phyloP scores from a whole-genome alignment of 2,329 filamentous ascomycete genomes.

The Cladophialophora carrionii region DNA sequence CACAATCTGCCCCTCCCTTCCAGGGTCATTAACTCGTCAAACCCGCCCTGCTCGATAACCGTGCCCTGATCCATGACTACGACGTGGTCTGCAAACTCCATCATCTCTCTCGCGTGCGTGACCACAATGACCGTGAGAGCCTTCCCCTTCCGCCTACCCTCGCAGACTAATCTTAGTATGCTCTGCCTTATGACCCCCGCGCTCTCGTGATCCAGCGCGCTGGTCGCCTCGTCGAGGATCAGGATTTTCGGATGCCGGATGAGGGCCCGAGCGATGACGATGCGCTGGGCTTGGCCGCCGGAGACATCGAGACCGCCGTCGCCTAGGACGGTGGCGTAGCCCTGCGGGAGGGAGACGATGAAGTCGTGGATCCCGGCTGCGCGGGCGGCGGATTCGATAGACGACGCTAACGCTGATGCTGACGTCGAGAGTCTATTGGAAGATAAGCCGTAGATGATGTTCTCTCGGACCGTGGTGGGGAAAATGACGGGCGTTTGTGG shows the following conservation, averaged over 20 bases:
- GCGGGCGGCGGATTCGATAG: constrained; percentile 57
- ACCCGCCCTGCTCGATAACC: constrained; percentile 70
- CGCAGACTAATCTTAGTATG: constrained; percentile 47
- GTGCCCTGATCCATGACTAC: constrained; percentile 71
- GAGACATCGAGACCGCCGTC: constrained; percentile 70
- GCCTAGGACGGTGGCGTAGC: constrained; percentile 74
- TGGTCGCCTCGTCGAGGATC: constrained; percentile 85
- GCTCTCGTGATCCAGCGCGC: constrained; percentile 72
- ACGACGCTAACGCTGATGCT: constrained; percentile 38
- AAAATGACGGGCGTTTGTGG: constrained; percentile 67
- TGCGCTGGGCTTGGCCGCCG: constrained; percentile 79
- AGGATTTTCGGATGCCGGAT: constrained; percentile 71
- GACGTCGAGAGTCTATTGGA: constrained; percentile 57
- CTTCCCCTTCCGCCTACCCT: constrained; percentile 38
- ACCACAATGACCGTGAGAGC: constrained; percentile 75
- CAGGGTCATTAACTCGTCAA: constrained; percentile 59
- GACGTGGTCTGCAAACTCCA: constrained; percentile 74
- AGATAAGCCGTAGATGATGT: constrained; percentile 75
- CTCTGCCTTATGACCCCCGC: constrained; percentile 67
- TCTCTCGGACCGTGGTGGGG: constrained; percentile 48
- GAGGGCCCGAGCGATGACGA: constrained; percentile 80
- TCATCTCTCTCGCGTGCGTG: constrained; percentile 84
- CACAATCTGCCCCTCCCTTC: constrained; percentile 41
- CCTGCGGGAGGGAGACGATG: constrained; percentile 68
- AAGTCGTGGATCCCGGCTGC: constrained; percentile 73